Conservation (phyloP, 257 asterid species). For the Mentha longifolia region DNA sequence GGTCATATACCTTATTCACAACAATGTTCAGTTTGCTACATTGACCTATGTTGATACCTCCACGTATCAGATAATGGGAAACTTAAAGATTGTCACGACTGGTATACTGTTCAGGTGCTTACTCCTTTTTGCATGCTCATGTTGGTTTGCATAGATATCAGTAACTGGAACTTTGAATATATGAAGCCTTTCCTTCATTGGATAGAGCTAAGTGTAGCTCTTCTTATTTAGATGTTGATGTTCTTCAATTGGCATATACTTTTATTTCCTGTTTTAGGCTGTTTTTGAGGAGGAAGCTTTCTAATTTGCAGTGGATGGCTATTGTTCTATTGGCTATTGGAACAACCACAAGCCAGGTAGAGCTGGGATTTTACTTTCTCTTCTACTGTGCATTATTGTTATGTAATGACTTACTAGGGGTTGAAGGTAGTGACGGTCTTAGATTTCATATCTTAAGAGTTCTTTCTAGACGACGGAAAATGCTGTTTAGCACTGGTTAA, state of each 20-base stretch:
- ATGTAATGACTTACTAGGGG: neutral
- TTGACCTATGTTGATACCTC: slow-evolving; percentile 94
- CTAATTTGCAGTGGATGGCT: slow-evolving; percentile 99
- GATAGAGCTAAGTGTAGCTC: neutral
- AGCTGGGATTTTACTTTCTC: slow-evolving; percentile 25
- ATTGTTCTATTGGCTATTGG: slow-evolving; percentile 86
- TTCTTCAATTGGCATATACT: slow-evolving; percentile 34
- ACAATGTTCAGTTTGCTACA: slow-evolving; percentile 98
- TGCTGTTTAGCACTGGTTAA: neutral
- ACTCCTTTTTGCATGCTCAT: slow-evolving; percentile 16
- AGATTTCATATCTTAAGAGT: slow-evolving; percentile 4
- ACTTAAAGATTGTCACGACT: slow-evolving; percentile 92
- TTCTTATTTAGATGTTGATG: slow-evolving; percentile 28
- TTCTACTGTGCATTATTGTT: slow-evolving; percentile 4
- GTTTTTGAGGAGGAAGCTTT: slow-evolving; percentile 95
- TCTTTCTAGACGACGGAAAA: slow-evolving; percentile 23
- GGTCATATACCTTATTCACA: slow-evolving; percentile 92
- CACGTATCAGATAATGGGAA: slow-evolving; percentile 96
- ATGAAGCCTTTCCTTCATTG: slow-evolving; percentile 18
- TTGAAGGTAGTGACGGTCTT: neutral
- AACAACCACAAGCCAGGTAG: slow-evolving; percentile 96
- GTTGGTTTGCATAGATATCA: slow-evolving; percentile 15
- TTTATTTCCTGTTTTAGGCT: slow-evolving; percentile 63
- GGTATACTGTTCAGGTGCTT: slow-evolving; percentile 87
- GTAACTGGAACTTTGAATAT: neutral